Conservation (phyloP, 1,284 basidiomycete species). For the Mycena sp. region DNA sequence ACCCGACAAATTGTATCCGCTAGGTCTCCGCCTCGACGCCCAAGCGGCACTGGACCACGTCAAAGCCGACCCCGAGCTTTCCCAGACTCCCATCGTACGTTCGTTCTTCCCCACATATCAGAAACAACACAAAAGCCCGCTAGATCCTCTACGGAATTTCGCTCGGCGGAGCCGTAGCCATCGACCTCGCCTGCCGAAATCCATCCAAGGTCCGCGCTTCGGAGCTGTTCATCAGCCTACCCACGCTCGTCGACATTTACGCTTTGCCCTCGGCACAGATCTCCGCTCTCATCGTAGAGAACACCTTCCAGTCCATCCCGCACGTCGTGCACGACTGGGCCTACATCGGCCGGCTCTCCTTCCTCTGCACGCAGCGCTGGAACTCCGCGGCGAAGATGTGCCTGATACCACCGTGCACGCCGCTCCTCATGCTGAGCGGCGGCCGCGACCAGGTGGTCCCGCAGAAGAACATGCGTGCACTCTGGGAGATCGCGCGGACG, state of each 20-base stretch:
- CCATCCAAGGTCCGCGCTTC: too few species aligned
- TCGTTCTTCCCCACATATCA: neutral
- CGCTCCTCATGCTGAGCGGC: slow-evolving; percentile 47
- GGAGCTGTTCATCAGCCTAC: slow-evolving; percentile 15
- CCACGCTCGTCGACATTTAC: neutral
- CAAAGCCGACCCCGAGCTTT: slow-evolving; percentile 37
- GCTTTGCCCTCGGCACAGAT: slow-evolving; percentile 34
- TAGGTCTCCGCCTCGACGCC: slow-evolving; percentile 50
- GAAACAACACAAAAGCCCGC: too few species aligned
- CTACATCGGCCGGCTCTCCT: slow-evolving; percentile 35
- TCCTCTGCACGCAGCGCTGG: slow-evolving; percentile 47
- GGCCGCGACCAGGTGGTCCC: slow-evolving; percentile 43
- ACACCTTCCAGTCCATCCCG: slow-evolving; percentile 50
- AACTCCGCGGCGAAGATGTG: slow-evolving; percentile 40
- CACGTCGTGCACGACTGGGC: slow-evolving; percentile 42
- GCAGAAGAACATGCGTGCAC: slow-evolving; percentile 40
- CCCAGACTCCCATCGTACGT: slow-evolving; percentile 42
- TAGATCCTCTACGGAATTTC: slow-evolving; percentile 53
- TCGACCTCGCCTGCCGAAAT: slow-evolving; percentile 51
- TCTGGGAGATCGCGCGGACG: slow-evolving; percentile 41
- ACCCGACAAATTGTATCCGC: too few species aligned
- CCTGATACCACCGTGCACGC: slow-evolving; percentile 35
- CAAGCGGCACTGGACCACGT: slow-evolving; percentile 52
- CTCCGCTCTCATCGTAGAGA: slow-evolving; percentile 48
- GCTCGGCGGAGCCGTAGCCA: slow-evolving; percentile 54